phyloP scores from a whole-genome alignment of 129 eudicot genomes.

The Apium graveolens region DNA sequence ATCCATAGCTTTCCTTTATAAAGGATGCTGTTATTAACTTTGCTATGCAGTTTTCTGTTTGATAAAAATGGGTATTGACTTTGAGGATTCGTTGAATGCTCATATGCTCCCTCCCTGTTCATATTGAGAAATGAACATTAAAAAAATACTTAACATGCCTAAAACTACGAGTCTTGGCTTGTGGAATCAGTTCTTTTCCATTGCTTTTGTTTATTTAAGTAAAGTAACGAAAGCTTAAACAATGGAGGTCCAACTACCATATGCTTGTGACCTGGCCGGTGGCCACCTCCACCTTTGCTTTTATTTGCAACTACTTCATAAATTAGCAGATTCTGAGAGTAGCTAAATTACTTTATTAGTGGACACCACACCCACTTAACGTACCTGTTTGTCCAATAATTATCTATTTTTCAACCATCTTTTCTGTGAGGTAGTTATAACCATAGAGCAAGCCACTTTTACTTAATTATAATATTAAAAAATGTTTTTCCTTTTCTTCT shows the following conservation, averaged over 20 bases:
- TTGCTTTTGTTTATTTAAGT: not conserved
- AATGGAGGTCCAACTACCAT: not conserved
- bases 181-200: not conserved
- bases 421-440: not conserved
- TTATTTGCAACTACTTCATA: not conserved
- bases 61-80: too few species aligned
- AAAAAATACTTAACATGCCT: not conserved
- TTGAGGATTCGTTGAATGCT: not conserved
- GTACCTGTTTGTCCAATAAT: not conserved
- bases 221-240: not conserved
- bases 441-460: not conserved
- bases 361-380: not conserved
- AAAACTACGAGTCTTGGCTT: not conserved
- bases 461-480: not conserved
- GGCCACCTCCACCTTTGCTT: not conserved
- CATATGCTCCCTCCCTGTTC: not conserved
- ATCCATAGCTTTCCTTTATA: too few species aligned
- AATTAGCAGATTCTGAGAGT: not conserved
- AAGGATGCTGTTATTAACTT: too few species aligned
- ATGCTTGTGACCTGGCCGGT: not conserved
- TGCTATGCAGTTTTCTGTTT: too few species aligned
- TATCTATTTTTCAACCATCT: not conserved
- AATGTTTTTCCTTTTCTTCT: not conserved
- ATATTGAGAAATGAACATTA: too few species aligned
- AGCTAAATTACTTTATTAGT: not conserved